A percentile compares a stretch with the other conserved stretches of the same genome.
Conservation (phyloP, 257 asterid species). For the Penstemon eatonii region DNA sequence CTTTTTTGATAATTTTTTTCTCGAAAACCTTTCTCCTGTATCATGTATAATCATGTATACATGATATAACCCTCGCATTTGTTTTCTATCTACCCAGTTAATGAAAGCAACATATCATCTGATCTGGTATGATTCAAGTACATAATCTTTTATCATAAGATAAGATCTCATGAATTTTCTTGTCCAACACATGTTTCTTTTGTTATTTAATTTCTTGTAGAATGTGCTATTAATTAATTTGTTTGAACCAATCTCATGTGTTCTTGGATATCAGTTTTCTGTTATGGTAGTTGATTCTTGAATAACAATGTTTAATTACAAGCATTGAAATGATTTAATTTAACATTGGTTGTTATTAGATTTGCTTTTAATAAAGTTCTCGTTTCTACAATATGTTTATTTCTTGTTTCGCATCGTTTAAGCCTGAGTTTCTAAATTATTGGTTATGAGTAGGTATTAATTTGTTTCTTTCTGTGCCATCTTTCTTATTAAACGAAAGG, state of each 20-base stretch:
- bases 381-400: no score
- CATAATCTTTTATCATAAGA: not conserved
- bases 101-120: constrained; percentile 24
- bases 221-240: not conserved
- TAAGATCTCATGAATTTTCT: not conserved
- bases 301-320: not conserved
- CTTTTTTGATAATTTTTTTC: not conserved
- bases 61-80: constrained; percentile 10
- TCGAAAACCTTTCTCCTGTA: not conserved
- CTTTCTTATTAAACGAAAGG: not conserved
- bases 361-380: not conserved
- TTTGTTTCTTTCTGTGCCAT: not conserved
- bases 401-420: not conserved
- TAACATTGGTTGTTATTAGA: not conserved
- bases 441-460: not conserved
- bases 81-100: constrained; percentile 25
- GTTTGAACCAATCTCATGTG: not conserved
- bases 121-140: constrained; percentile 36
- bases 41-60: not conserved
- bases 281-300: not conserved
- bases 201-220: not conserved
- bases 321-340: not conserved
- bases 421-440: not conserved
- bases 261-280: no score
- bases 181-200: not conserved